Percentiles rank a stretch among this genome's conserved stretches.
phyloP scores from a whole-genome alignment of 208 protist species.

The Wallacemonas collosoma region DNA sequence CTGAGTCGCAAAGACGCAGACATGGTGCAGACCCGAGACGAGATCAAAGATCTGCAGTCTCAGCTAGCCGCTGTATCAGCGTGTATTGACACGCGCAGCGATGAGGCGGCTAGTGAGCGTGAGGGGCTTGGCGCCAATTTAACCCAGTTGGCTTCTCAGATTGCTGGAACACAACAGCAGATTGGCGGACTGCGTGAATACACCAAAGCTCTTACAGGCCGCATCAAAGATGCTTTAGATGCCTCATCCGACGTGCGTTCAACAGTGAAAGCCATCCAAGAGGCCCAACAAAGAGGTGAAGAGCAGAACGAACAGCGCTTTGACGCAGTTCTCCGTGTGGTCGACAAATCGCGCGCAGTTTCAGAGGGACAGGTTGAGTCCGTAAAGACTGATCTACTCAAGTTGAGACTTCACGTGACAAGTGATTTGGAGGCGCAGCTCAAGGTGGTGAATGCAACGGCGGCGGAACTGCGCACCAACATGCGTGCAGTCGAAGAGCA shows the following conservation, averaged over 20 bases:
- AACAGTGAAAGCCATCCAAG: slow-evolving; percentile 3
- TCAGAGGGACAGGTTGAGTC: slow-evolving; percentile 14
- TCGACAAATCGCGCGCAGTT: slow-evolving; percentile 6
- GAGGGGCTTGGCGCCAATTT: not conserved
- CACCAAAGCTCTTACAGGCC: not conserved
- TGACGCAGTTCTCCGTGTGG: not conserved
- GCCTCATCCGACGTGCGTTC: not conserved
- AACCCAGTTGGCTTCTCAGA: not conserved
- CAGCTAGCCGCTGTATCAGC: not conserved
- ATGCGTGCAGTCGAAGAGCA: not conserved
- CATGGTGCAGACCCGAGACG: not conserved
- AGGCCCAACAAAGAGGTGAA: not conserved
- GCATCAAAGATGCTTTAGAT: not conserved
- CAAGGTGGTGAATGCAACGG: not conserved
- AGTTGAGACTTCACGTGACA: slow-evolving; percentile 7
- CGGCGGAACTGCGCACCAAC: not conserved
- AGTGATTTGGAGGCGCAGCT: not conserved
- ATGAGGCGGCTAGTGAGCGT: not conserved
- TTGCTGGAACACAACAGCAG: not conserved
- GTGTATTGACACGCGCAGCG: not conserved
- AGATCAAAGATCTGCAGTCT: not conserved
- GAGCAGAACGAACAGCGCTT: slow-evolving; percentile 14
- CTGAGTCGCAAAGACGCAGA: slow-evolving; percentile 1
- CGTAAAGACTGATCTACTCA: slow-evolving; percentile 10
- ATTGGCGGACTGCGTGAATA: not conserved